Evolutionary conservation across 768 basidiomycete species (phyloP).

Genomic region (Pholiota conissans): DNA sequence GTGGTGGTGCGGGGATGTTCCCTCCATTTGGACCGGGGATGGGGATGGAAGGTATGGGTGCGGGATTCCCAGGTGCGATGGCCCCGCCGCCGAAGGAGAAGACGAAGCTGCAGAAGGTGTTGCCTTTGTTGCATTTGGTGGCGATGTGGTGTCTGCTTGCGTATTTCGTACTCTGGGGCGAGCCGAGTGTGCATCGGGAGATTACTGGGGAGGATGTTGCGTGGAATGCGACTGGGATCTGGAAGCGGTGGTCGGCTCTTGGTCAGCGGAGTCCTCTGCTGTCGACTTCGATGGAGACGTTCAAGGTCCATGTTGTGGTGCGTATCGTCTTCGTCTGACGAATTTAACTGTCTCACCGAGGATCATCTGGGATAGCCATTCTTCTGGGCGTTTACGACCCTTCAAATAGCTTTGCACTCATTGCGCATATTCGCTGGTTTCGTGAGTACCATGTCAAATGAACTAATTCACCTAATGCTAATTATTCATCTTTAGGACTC

Average conservation of each 20-base stretch:
- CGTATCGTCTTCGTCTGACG: conserved; percentile 22
- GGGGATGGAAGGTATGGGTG: conserved; percentile 14
- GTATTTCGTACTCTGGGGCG: conserved; percentile 67
- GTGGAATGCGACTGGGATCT: conserved; percentile 28
- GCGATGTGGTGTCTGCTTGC: conserved; percentile 64
- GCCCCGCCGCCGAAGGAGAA: conserved; percentile 29
- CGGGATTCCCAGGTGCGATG: neutral
- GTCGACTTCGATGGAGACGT: conserved; percentile 21
- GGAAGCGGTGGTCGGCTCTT: conserved; percentile 68
- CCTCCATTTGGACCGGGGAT: conserved; percentile 19
- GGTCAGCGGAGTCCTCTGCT: conserved; percentile 31
- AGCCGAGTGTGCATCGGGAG: conserved; percentile 52
- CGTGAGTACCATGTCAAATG: conserved; percentile 39
- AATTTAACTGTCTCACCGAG: neutral
- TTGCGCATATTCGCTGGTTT: conserved; percentile 68
- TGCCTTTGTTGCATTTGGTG: conserved; percentile 67
- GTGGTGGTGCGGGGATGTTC: conserved; percentile 21
- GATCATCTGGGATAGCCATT: conserved; percentile 52
- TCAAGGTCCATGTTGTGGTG: conserved; percentile 60
- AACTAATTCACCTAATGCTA: neutral
- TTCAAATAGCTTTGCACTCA: conserved; percentile 73
- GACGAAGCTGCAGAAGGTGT: conserved; percentile 54
- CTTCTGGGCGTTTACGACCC: conserved; percentile 79
- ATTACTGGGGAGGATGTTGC: conserved; percentile 32
- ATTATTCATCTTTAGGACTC: conserved; percentile 42